These are phyloP conservation scores for Sclerotinia minor DNA, from an alignment of 2,329 filamentous ascomycete species.

Conservation along the genomic window DNA sequence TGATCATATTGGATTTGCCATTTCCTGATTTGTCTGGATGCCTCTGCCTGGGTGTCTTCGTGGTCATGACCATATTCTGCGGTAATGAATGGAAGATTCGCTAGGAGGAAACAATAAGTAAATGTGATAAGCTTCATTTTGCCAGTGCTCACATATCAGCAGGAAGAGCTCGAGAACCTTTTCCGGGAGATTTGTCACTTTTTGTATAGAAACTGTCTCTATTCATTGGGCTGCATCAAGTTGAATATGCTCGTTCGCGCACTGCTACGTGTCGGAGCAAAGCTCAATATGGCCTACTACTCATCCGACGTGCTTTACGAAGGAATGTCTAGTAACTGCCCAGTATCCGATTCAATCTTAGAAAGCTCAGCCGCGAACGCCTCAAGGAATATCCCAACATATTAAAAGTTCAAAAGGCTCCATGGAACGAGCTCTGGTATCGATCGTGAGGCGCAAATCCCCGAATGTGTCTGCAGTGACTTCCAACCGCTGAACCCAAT, in stretches of 20 bases:
- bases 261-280: not conserved
- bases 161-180: not conserved
- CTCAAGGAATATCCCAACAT: not conserved
- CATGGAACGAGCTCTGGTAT: not conserved
- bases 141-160: not conserved
- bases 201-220: not conserved
- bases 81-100: not conserved
- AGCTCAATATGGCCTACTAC: no score
- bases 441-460: not conserved
- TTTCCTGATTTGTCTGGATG: conserved; percentile 8
- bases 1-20: conserved; percentile 13
- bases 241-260: not conserved
- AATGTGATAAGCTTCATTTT: conserved; percentile 10
- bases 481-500: not conserved
- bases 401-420: not conserved
- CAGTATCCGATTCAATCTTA: not conserved
- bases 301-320: not conserved
- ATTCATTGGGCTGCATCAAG: not conserved
- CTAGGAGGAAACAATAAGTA: not conserved
- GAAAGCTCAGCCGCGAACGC: not conserved
- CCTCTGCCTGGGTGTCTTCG: not conserved
- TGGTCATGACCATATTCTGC: not conserved
- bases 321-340: not conserved
- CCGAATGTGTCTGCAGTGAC: not conserved
- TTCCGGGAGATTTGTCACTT: not conserved